Evolutionary conservation across 495 filamentous ascomycete genomes (phyloP).

Genomic region (Neurospora sp.): DNA sequence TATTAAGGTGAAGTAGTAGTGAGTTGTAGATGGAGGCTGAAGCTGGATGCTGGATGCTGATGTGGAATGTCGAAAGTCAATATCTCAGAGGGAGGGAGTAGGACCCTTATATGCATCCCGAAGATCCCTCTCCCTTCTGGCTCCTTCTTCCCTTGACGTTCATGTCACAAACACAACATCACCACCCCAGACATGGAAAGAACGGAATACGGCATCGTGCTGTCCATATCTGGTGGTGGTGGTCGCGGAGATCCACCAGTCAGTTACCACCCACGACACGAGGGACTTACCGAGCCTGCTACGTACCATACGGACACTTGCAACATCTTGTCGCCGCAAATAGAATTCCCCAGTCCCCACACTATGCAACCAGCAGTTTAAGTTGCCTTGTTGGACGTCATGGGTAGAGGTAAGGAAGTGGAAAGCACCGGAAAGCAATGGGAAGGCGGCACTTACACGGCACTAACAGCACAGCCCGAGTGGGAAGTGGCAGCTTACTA

Average conservation of each 20-base stretch:
- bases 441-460: not conserved
- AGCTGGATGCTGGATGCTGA: not conserved
- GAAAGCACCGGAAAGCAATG: not conserved
- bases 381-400: not conserved
- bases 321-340: not conserved
- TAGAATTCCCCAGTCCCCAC: not conserved
- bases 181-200: not conserved
- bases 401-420: not conserved
- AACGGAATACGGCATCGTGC: not conserved
- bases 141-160: not conserved
- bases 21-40: not conserved
- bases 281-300: not conserved
- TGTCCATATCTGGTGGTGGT: not conserved
- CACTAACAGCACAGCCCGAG: not conserved
- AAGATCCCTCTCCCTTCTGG: not conserved
- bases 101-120: not conserved
- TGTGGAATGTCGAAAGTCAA: not conserved
- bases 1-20: not conserved
- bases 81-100: not conserved
- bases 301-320: not conserved
- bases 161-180: not conserved
- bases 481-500: not conserved
- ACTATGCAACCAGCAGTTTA: not conserved
- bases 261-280: not conserved
- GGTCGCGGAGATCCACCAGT: not conserved